A percentile compares a stretch with the other conserved stretches of the same genome.
phyloP scores from a whole-genome alignment of 768 basidiomycete species.

The Suillus bovinus region DNA sequence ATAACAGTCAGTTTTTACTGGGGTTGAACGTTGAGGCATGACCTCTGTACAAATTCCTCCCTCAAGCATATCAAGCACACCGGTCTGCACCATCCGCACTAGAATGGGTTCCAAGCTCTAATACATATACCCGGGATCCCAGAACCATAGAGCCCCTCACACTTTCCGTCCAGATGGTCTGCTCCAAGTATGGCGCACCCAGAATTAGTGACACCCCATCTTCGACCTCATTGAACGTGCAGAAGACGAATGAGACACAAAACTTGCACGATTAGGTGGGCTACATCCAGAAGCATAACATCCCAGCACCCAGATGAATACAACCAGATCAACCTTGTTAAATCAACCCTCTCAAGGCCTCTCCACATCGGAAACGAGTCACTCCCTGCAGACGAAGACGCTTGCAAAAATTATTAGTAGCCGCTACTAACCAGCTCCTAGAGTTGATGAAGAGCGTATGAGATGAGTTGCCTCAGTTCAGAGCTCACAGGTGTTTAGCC shows the following conservation, averaged over 20 bases:
- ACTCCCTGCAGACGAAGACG: no score
- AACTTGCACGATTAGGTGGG: slow-evolving; percentile 46
- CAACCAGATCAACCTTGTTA: slow-evolving; percentile 46
- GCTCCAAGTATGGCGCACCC: slow-evolving; percentile 38
- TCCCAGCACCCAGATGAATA: slow-evolving; percentile 57
- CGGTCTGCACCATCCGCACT: not conserved
- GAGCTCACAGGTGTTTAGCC: slow-evolving; percentile 25
- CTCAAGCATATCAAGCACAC: not conserved
- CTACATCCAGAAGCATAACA: slow-evolving; percentile 44
- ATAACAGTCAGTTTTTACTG: no score
- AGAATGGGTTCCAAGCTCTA: not conserved
- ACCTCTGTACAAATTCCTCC: no score
- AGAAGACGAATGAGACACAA: slow-evolving; percentile 40
- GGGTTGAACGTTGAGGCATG: no score
- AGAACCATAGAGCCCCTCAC: slow-evolving; percentile 9
- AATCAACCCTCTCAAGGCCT: slow-evolving; percentile 12
- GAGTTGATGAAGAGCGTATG: no score
- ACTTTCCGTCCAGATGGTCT: slow-evolving; percentile 32
- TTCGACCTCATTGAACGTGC: slow-evolving; percentile 41
- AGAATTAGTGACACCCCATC: slow-evolving; percentile 44
- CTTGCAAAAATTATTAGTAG: not conserved
- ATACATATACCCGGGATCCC: not conserved
- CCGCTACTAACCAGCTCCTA: slow-evolving; percentile 4
- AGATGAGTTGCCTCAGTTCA: slow-evolving; percentile 29
- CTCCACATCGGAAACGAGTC: no score